These are phyloP conservation scores for Durio zibethinus DNA, from an alignment of 345 rosid species.

Conservation along the genomic window DNA sequence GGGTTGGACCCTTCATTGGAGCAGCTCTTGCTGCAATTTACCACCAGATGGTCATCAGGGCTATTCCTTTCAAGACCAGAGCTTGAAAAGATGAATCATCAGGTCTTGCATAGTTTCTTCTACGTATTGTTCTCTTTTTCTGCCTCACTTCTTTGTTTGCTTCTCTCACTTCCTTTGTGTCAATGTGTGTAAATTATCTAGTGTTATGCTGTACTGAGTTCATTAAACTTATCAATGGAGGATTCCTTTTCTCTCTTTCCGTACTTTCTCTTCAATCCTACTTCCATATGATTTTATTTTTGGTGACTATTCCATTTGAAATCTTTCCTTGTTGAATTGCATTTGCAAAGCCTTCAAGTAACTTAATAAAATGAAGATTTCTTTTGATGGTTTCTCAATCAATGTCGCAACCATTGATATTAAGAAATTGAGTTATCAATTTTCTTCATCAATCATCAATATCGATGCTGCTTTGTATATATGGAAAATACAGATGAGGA, in stretches of 20 bases:
- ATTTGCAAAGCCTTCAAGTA: too few relatives aligned
- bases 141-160: background rate
- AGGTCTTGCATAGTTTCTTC: background rate
- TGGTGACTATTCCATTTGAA: too few relatives aligned
- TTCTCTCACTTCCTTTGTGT: background rate
- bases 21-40: constrained; percentile 73
- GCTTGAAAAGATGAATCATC: constrained; percentile 21
- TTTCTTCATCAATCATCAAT: background rate
- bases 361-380: too few relatives aligned
- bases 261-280: background rate
- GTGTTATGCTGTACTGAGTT: background rate
- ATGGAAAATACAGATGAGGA: too few relatives aligned
- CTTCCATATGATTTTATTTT: background rate
- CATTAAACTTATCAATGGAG: constrained; percentile 17
- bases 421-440: background rate
- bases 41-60: constrained; percentile 70
- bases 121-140: background rate
- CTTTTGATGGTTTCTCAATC: too few relatives aligned
- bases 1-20: constrained; percentile 76
- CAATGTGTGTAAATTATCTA: constrained; percentile 37
- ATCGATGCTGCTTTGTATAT: too few relatives aligned
- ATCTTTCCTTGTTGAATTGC: too few relatives aligned
- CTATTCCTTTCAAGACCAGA: constrained; percentile 64
- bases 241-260: constrained; percentile 8
- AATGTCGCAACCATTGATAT: too few relatives aligned